These are phyloP conservation scores for Schizothecium vesticola DNA, from an alignment of 495 filamentous ascomycete species.

Conservation along the genomic window DNA sequence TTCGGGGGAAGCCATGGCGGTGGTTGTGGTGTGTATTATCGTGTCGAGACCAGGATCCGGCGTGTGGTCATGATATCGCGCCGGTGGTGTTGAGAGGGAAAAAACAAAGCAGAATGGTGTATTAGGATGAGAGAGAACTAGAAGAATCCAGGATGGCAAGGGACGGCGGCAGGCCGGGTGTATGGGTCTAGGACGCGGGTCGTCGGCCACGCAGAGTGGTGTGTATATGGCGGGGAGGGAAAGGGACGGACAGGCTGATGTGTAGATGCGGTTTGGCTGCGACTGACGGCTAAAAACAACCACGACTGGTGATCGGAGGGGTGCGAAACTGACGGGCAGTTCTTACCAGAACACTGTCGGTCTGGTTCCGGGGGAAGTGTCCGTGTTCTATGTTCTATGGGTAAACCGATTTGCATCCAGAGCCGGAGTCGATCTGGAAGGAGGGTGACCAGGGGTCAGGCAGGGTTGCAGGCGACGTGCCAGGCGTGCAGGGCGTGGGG, in stretches of 20 bases:
- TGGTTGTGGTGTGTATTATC: slow-evolving; percentile 1
- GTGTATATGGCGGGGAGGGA: slow-evolving; percentile 1
- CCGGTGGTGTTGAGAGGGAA: slow-evolving; percentile 2
- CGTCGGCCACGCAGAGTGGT: slow-evolving; percentile 3
- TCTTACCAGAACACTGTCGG: slow-evolving; percentile 21
- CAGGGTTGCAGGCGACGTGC: neutral
- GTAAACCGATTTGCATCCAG: slow-evolving; percentile 11
- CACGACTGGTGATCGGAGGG: slow-evolving; percentile 14
- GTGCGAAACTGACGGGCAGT: slow-evolving; percentile 25
- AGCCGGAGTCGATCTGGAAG: neutral
- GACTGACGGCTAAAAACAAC: slow-evolving; percentile 17
- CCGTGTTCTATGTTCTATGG: neutral
- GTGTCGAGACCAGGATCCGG: slow-evolving; percentile 1
- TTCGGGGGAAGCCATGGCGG: slow-evolving; percentile 20
- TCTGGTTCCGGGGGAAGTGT: slow-evolving; percentile 20
- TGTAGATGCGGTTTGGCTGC: neutral
- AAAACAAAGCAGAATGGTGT: neutral
- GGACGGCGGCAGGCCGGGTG: neutral
- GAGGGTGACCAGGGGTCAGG: neutral
- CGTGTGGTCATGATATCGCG: slow-evolving; percentile 11
- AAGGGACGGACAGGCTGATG: slow-evolving; percentile 4
- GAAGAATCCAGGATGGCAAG: neutral
- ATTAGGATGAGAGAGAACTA: slow-evolving; percentile 7
- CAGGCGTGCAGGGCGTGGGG: neutral
- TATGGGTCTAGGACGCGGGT: neutral